phyloP scores from a whole-genome alignment of 2,329 filamentous ascomycete genomes.

The Penicillium digitatum region DNA sequence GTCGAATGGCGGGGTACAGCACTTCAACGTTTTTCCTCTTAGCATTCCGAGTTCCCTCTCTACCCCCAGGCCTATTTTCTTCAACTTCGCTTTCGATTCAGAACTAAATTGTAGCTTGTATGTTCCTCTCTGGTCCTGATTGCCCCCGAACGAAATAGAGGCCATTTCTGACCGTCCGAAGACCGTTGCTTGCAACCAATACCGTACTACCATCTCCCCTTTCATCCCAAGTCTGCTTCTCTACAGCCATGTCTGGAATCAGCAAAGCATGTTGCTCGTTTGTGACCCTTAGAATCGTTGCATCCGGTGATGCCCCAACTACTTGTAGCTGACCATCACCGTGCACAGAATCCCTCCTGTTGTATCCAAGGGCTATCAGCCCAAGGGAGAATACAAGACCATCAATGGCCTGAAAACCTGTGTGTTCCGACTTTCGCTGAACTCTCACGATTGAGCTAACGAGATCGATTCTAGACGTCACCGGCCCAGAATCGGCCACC shows the following conservation, averaged over 20 bases:
- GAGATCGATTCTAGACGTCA: slow-evolving; percentile 45
- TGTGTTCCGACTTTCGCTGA: slow-evolving; percentile 27
- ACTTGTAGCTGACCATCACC: not conserved
- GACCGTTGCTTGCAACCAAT: slow-evolving; percentile 16
- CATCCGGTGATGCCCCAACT: not conserved
- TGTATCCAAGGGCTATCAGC: slow-evolving; percentile 47
- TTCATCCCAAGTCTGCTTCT: slow-evolving; percentile 19
- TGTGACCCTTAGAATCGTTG: slow-evolving; percentile 13
- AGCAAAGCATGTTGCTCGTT: slow-evolving; percentile 47
- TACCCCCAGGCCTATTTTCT: not conserved
- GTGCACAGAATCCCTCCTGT: slow-evolving; percentile 40
- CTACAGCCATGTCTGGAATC: slow-evolving; percentile 37
- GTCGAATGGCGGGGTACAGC: slow-evolving; percentile 17
- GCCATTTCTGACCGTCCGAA: slow-evolving; percentile 25
- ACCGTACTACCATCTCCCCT: slow-evolving; percentile 3
- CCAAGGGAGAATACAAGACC: slow-evolving; percentile 57
- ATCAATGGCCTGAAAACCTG: slow-evolving; percentile 61
- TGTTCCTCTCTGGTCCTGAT: not conserved
- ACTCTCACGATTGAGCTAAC: not conserved
- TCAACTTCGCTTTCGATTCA: not conserved
- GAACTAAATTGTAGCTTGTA: not conserved
- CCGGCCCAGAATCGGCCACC: slow-evolving; percentile 54
- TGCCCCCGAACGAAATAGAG: not conserved
- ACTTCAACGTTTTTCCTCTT: not conserved
- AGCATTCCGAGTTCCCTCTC: not conserved